Base-by-base conservation (phyloP, 192 early-diverging fungal species). In the Podila epigama region DNA sequence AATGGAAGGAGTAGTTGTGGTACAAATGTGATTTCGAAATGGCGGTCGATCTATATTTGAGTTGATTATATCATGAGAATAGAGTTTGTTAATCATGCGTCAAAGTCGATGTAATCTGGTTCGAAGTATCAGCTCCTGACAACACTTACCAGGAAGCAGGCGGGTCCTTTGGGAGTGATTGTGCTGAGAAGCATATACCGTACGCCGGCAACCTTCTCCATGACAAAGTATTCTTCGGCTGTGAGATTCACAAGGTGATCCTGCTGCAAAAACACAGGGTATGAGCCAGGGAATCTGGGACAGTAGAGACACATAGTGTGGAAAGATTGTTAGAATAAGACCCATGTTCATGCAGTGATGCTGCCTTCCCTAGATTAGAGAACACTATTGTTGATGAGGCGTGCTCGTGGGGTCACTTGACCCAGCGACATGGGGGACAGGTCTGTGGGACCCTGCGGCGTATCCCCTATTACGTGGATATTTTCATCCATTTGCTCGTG, bases 21-120 rank as follows among this genome's bases (percentile, higher is more conserved):
- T 9, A 92, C 71, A 58, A 75, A 84, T 63, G 88, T 91, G 79
- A 89, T 92, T 11, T 79, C 58, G 60, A 86, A 89, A 53, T 92
- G 91, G 28, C 91, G 83, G 65, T 93, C 91, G 68, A 92, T 85
- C 90, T 88, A 79, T 18, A 48, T 20, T 13, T 29, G 18, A 5
- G 7, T 32, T 18, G 25, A 22, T 20, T 8, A 48, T 13, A 39
- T 9, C 13, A 22, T 18, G 42, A 44, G 41, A 18, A 48, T 18
- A 22, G n/a, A 48, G 44, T 48, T 48, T 4, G n/a, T 18, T 48
- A 1, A 7, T 22, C 44, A 22, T 22, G 44, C 20, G 44, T 0
- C 20, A 18, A 20, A 22, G 44, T 48, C 44, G 15, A 18, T n/a
- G n/a, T 8, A 48, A 22, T 15, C n/a, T n/a, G 44, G 25, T 35